Base-by-base conservation (phyloP, 805 yeast species). In the Komagataella ulmi region DNA sequence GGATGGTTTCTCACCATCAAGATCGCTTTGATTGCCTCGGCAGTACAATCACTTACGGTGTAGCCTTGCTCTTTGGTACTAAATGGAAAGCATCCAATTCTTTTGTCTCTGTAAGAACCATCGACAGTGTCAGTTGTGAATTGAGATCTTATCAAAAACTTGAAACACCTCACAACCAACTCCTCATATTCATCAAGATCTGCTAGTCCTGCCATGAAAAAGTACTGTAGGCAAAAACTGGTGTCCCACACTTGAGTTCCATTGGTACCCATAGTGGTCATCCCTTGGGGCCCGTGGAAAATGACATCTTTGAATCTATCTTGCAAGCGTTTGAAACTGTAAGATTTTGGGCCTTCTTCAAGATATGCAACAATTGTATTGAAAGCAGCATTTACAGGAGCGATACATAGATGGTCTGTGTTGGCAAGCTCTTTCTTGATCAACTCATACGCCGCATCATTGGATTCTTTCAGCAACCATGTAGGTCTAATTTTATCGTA, bases 201-300 rank as follows among this genome's bases (percentile, higher is more conserved):
- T 2, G 87, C 90, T 43, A 90, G 66, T 0, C 96, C 96, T 0
- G 96, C 86, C 59, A 77, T 70, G 54, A 88, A 81, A 55, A 80
- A 76, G 60, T 88, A 87, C 62, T 93, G 99, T 23, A 93, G 72
- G 52, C 87, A 85, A 69, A 93, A 91, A 0, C 97, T 90, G 24
- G 83, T 82, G 65, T 93, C 99, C 99, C 99, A 93, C 1, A 85
- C 90, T 67, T 93, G 99, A 0, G 87, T 88, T 21, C 99, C 99
- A 65, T 93, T 93, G 0, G 99, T 93, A 2, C 99, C 99, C 87
- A 85, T 88, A 52, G 88, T 85, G 2, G 91, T 79, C 81, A 93
- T 75, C 3, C 99, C 99, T 62, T 85, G 85, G 0, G 89, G 85
- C 0, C 97, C 95, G 68, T 85, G 83, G 66, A 86, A 89, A 50